These are phyloP conservation scores for Phytophthora uliginosa DNA, from an alignment of 352 stramenopile genomes.

Conservation along the genomic window DNA sequence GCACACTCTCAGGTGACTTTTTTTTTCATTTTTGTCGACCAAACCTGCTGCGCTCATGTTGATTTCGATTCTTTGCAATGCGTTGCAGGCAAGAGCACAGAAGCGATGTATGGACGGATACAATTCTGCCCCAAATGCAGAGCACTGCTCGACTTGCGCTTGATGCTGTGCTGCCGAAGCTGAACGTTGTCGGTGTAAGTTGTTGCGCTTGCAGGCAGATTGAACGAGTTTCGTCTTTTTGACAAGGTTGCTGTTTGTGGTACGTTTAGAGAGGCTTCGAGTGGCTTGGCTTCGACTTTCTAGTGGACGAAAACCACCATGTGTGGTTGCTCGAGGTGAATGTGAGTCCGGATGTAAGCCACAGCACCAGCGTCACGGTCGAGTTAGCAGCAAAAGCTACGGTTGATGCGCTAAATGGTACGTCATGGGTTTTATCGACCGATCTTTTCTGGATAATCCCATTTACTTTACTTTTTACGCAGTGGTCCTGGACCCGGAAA, in stretches of 20 bases:
- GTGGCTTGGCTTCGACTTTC: slow-evolving; percentile 89
- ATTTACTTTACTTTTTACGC: slow-evolving; percentile 1
- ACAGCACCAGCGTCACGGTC: slow-evolving; percentile 72
- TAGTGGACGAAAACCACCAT: slow-evolving; percentile 65
- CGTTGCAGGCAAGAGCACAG: slow-evolving; percentile 39
- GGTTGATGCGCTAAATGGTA: slow-evolving; percentile 59
- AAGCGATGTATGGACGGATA: slow-evolving; percentile 58
- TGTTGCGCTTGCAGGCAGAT: neutral
- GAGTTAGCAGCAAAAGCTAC: slow-evolving; percentile 66
- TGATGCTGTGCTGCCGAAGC: slow-evolving; percentile 48
- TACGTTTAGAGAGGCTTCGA: slow-evolving; percentile 75
- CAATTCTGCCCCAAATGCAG: slow-evolving; percentile 71
- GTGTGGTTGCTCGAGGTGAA: slow-evolving; percentile 91
- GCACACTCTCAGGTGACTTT: slow-evolving; percentile 41
- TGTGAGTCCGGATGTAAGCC: slow-evolving; percentile 89
- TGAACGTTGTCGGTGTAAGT: slow-evolving; percentile 67
- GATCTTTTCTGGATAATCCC: neutral
- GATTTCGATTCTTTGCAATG: neutral
- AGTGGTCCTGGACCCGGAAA: slow-evolving; percentile 34
- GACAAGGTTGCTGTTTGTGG: neutral
- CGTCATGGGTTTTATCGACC: neutral
- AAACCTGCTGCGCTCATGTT: neutral
- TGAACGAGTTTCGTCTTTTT: neutral
- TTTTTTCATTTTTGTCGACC: neutral
- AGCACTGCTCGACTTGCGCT: slow-evolving; percentile 48